phyloP scores from a whole-genome alignment of 805 yeast genomes.

The Metschnikowia aberdeeniae region DNA sequence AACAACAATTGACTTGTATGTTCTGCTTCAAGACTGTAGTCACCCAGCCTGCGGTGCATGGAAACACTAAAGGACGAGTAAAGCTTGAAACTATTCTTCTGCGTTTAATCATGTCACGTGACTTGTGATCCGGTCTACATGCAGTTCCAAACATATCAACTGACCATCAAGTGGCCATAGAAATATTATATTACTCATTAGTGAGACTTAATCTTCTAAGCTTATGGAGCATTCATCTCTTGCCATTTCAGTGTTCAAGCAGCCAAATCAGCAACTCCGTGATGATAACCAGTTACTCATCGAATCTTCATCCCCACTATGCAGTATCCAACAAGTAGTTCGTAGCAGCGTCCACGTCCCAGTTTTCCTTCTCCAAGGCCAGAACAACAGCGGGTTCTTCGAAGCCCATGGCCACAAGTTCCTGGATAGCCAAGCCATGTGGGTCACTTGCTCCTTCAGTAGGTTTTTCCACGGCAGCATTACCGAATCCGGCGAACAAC shows the following conservation, averaged over 20 bases:
- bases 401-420: constrained; percentile 89
- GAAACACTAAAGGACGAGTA: too few relatives aligned
- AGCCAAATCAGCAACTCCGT: constrained; percentile 7
- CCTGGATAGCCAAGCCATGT: constrained; percentile 63
- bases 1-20: too few relatives aligned
- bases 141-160: too few relatives aligned
- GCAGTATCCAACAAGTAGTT: constrained; percentile 76
- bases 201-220: too few relatives aligned
- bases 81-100: too few relatives aligned
- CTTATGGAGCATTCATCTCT: too few relatives aligned
- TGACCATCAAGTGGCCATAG: too few relatives aligned
- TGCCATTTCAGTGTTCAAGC: constrained; percentile 23
- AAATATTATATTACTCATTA: too few relatives aligned
- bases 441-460: background rate
- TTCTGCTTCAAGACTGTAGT: too few relatives aligned
- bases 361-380: constrained; percentile 65
- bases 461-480: constrained; percentile 20
- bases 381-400: constrained; percentile 55
- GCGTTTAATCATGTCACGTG: too few relatives aligned
- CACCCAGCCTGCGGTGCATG: too few relatives aligned
- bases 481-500: constrained; percentile 84
- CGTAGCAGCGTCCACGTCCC: constrained; percentile 85
- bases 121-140: too few relatives aligned
- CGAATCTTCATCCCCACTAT: constrained; percentile 17
- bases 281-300: background rate